Percentiles rank a stretch among this genome's conserved stretches.
phyloP scores from a whole-genome alignment of 2,329 filamentous ascomycete genomes.

The Cladosporium sp. region DNA sequence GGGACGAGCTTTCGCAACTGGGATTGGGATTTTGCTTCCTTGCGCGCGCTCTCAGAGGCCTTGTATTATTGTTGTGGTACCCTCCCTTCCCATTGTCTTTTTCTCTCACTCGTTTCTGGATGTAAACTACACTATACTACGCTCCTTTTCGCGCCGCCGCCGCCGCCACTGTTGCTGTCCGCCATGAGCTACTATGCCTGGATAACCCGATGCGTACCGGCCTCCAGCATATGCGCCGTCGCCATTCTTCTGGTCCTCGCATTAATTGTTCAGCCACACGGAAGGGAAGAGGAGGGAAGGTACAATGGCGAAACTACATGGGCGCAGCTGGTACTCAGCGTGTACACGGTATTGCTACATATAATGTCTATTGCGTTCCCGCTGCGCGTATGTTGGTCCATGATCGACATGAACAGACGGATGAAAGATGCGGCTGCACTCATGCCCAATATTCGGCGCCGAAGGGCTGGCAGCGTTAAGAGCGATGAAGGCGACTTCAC shows the following conservation, averaged over 20 bases:
- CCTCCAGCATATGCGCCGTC: constrained; percentile 31
- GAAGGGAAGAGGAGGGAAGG: constrained; percentile 27
- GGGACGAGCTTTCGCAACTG: constrained; percentile 2
- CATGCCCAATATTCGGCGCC: constrained; percentile 27
- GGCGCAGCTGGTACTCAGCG: constrained; percentile 34
- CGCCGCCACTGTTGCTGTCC: constrained; percentile 1
- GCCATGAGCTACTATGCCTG: constrained; percentile 28
- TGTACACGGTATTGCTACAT: constrained; percentile 68
- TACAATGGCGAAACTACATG: constrained; percentile 34
- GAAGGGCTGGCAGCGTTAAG: constrained; percentile 26
- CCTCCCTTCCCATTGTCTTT: constrained; percentile 19
- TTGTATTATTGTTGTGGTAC: constrained; percentile 18
- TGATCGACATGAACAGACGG: constrained; percentile 57
- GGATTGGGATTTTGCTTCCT: constrained; percentile 14
- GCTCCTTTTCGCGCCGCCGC: constrained; percentile 12
- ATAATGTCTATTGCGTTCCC: constrained; percentile 65
- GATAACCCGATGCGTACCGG: constrained; percentile 35
- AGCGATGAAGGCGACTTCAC: constrained; percentile 28
- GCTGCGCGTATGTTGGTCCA: constrained; percentile 62
- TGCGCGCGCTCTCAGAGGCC: neutral
- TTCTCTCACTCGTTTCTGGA: constrained; percentile 13
- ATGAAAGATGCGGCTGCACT: constrained; percentile 30
- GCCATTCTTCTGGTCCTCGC: constrained; percentile 31
- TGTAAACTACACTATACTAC: constrained; percentile 3
- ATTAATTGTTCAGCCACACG: constrained; percentile 34